Conservation (phyloP, 768 basidiomycete species). For the Russula olivacea region DNA sequence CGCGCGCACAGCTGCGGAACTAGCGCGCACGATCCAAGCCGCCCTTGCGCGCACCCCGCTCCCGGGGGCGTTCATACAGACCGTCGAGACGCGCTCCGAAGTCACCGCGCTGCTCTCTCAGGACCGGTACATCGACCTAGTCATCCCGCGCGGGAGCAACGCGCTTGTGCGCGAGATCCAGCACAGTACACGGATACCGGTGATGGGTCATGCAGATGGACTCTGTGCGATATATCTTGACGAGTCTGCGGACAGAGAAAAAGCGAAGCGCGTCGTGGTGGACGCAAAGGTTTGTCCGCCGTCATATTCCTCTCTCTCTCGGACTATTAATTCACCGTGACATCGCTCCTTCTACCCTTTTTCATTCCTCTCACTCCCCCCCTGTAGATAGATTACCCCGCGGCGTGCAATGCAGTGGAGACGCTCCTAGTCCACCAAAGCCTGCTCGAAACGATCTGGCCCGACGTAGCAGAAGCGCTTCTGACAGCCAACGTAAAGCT, state of each 20-base stretch:
- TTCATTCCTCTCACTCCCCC: background rate
- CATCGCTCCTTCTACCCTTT: too few species aligned
- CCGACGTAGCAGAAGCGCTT: conserved; percentile 65
- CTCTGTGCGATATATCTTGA: conserved; percentile 89
- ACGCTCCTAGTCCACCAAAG: conserved; percentile 81
- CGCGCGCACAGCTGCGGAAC: conserved; percentile 63
- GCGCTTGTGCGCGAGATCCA: conserved; percentile 85
- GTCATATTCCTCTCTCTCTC: background rate
- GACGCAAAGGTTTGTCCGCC: conserved; percentile 75
- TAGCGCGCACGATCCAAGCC: conserved; percentile 72
- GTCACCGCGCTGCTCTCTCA: conserved; percentile 81
- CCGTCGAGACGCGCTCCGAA: conserved; percentile 86
- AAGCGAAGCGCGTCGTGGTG: conserved; percentile 74
- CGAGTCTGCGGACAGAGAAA: conserved; percentile 67
- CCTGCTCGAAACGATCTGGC: conserved; percentile 73
- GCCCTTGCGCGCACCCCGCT: conserved; percentile 71
- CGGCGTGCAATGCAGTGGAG: conserved; percentile 92
- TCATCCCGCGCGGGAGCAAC: conserved; percentile 95
- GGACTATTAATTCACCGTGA: too few species aligned
- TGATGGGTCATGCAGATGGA: conserved; percentile 99
- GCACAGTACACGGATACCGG: conserved; percentile 84
- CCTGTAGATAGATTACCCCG: conserved; percentile 81
- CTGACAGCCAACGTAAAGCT: conserved; percentile 65
- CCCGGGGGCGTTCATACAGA: conserved; percentile 79
- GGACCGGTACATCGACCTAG: conserved; percentile 92